Percentiles rank a stretch among this genome's conserved stretches.
Conservation (phyloP, 2,329 filamentous ascomycete genomes). For the Microdochium bolleyi region DNA sequence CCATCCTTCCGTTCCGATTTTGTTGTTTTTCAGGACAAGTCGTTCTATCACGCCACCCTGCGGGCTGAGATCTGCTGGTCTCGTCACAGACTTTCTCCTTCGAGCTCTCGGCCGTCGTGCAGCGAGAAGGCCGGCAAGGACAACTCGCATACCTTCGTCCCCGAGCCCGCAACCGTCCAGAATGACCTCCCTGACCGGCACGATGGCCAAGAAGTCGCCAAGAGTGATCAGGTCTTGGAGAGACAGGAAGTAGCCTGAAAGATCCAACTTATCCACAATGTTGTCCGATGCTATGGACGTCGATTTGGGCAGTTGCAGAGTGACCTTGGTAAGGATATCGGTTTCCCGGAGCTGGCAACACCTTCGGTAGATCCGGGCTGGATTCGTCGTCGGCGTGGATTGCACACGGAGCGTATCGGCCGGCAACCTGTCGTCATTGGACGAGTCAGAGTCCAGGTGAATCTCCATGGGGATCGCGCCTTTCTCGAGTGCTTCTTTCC, state of each 20-base stretch:
- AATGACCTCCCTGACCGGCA: slow-evolving; percentile 79
- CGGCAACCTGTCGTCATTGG: slow-evolving; percentile 23
- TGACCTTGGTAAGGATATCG: slow-evolving; percentile 83
- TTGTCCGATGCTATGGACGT: slow-evolving; percentile 61
- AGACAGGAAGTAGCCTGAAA: slow-evolving; percentile 78
- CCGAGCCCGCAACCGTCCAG: slow-evolving; percentile 81
- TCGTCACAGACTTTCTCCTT: slow-evolving; percentile 34
- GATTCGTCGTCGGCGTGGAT: slow-evolving; percentile 76
- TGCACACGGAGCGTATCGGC: slow-evolving; percentile 41
- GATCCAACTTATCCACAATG: slow-evolving; percentile 73
- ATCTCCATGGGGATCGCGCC: slow-evolving; percentile 81
- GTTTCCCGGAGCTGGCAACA: slow-evolving; percentile 94
- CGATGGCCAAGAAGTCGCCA: slow-evolving; percentile 88
- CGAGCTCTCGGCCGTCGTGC: slow-evolving; percentile 59
- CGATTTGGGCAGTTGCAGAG: slow-evolving; percentile 72
- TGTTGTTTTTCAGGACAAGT: slow-evolving; percentile 85
- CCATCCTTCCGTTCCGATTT: slow-evolving; percentile 83
- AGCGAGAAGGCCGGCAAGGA: slow-evolving; percentile 78
- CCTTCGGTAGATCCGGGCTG: slow-evolving; percentile 83
- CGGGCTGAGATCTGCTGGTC: slow-evolving; percentile 29
- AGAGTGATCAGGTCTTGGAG: slow-evolving; percentile 78
- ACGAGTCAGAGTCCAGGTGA: slow-evolving; percentile 59
- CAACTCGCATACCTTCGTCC: slow-evolving; percentile 79
- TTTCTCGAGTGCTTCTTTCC: slow-evolving; percentile 78
- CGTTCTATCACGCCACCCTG: slow-evolving; percentile 75